Evolutionary conservation across 2,329 filamentous ascomycete genomes (phyloP).

Genomic region (Hypomyces perniciosus): DNA sequence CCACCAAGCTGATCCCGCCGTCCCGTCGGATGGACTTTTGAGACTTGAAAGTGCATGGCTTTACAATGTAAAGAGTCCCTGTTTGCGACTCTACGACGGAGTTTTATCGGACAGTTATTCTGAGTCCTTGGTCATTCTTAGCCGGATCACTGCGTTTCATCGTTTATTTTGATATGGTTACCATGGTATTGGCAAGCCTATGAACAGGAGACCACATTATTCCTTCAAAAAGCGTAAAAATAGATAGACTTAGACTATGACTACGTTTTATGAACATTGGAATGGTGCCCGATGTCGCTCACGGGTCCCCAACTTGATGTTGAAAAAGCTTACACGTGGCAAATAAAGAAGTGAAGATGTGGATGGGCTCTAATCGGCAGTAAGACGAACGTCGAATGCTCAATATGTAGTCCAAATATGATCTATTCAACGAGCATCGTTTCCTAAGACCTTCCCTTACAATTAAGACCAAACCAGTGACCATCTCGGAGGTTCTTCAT

Average conservation of each 20-base stretch:
- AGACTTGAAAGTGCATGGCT: conserved; percentile 18
- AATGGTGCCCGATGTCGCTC: conserved; percentile 20
- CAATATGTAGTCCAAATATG: too few species aligned
- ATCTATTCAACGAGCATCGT: too few species aligned
- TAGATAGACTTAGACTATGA: conserved; percentile 27
- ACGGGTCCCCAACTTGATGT: conserved; percentile 20
- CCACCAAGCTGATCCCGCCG: conserved; percentile 21
- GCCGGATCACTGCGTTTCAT: conserved; percentile 20
- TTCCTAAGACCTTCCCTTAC: too few species aligned
- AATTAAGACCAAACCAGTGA: too few species aligned
- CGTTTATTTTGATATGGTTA: conserved; percentile 25
- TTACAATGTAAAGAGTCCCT: conserved; percentile 18
- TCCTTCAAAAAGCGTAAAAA: conserved; percentile 15
- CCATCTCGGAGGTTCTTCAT: too few species aligned
- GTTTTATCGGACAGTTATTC: conserved; percentile 28
- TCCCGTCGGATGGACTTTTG: conserved; percentile 22
- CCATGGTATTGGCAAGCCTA: conserved; percentile 25
- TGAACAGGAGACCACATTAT: conserved; percentile 23
- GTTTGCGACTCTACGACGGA: conserved; percentile 25
- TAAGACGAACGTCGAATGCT: too few species aligned
- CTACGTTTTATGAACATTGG: conserved; percentile 16
- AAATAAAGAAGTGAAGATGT: conserved; percentile 22
- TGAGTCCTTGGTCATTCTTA: conserved; percentile 26
- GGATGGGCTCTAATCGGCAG: too few species aligned
- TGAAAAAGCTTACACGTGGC: conserved; percentile 25